These are phyloP conservation scores for Gossypium bickii DNA, from an alignment of 345 rosid genomes.

Conservation along the genomic window DNA sequence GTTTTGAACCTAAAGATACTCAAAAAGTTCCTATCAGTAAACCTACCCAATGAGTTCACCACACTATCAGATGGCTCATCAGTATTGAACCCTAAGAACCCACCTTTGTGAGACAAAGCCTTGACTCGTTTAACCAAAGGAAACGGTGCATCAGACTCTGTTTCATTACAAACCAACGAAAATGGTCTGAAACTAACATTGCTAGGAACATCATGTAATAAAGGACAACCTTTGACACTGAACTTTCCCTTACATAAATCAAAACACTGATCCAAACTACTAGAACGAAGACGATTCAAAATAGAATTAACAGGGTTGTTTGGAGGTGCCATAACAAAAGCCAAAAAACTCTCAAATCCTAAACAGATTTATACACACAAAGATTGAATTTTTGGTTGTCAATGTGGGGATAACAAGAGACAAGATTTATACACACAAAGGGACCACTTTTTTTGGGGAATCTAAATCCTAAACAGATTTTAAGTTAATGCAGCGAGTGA, in stretches of 20 bases:
- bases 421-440: neutral
- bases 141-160: constrained; percentile 51
- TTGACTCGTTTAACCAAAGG: constrained; percentile 46
- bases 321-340: constrained; percentile 55
- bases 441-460: constrained; percentile 1
- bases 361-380: neutral
- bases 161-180: constrained; percentile 27
- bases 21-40: constrained; percentile 48
- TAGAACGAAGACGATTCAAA: constrained; percentile 16
- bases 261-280: constrained; percentile 26
- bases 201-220: constrained; percentile 62
- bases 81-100: constrained; percentile 60
- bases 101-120: constrained; percentile 51
- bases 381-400: neutral
- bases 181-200: constrained; percentile 55
- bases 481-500: neutral
- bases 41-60: constrained; percentile 61
- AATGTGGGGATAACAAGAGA: neutral
- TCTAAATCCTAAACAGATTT: neutral
- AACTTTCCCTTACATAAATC: constrained; percentile 42
- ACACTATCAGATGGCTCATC: constrained; percentile 36
- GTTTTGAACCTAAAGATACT: constrained; percentile 76
- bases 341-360: too few species aligned
- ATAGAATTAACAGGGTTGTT: constrained; percentile 31
- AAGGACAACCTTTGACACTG: constrained; percentile 40